Evolutionary conservation across 345 rosid species (phyloP).

Genomic region (Cardamine chenopodiifolia): DNA sequence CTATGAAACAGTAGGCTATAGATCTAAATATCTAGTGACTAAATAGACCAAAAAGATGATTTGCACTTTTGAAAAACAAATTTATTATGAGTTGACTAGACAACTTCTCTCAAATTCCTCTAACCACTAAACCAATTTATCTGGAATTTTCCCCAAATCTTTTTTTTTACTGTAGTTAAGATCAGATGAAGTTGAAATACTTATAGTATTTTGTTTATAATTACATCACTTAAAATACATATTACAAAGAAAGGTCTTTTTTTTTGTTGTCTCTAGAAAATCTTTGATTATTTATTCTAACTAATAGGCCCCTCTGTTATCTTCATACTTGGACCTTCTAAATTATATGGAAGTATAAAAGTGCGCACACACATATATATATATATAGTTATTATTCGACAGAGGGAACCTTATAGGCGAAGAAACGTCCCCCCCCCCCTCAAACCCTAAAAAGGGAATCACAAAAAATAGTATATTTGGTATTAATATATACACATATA

Average conservation of each 20-base stretch:
- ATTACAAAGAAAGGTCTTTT: background rate
- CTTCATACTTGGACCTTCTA: slow-evolving; percentile 23
- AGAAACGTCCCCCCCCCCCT: slow-evolving; percentile 39
- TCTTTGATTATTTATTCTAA: slow-evolving; percentile 15
- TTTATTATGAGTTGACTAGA: background rate
- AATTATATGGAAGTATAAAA: slow-evolving; percentile 4
- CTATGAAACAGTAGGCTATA: background rate
- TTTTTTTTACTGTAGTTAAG: slow-evolving; percentile 5
- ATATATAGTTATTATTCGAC: slow-evolving; percentile 23
- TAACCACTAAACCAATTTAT: slow-evolving; percentile 7
- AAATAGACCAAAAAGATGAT: background rate
- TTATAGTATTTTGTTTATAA: background rate
- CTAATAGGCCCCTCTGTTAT: background rate
- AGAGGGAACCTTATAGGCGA: slow-evolving; percentile 39
- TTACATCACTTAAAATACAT: background rate
- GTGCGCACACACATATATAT: too few relatives aligned
- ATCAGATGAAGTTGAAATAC: background rate
- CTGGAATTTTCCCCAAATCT: background rate
- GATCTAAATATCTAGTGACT: background rate
- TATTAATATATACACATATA: background rate
- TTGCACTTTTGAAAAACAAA: background rate
- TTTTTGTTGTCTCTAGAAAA: slow-evolving; percentile 28
- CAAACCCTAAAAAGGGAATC: slow-evolving; percentile 44
- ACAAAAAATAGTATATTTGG: background rate
- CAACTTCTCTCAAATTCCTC: background rate